Evolutionary conservation across 116 monocot species (phyloP), one percentile per base, ranked within the genome.

Genomic region (Posidonia oceanica): DNA sequence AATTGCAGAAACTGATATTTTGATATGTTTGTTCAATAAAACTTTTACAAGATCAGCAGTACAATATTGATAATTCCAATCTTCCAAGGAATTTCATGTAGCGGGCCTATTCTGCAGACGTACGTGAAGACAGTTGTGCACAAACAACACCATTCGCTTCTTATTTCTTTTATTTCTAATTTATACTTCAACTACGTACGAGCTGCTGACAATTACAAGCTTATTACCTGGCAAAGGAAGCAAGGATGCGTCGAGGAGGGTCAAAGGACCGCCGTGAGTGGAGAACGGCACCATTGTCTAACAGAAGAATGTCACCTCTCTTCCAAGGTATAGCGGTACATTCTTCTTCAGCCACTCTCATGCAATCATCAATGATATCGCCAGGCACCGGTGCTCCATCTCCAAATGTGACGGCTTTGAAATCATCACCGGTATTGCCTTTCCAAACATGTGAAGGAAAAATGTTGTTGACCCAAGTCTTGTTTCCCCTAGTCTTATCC

Each of bases 391-490:
- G 82, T 14, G 76, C 64, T 17, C 88, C 84, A 62, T 94, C 88
- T 62, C 94, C 94, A 57, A 87, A 48, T 7, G 89, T 55, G 79
- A 60, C 17, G 82, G 80, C 39, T 79, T 71, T n/a, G 14, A 73
- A 38, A 14, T 83, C 84, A 71, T 83, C 87, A 62, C 86, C 87
- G 52, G 79, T 77, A 22, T 72, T 64, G 65, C 89, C 89, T 51
- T 81, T 83, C 94, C 90, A 87, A 1, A 83, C 90, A 68, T 85
- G 87, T 29, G 85, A 83, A 38, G 90, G 85, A 0, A 94, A 87
- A 85, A 94, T 83, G 80, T 84, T 94, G 65, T 94, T 94, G 52
- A 87, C 85, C 94, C 94, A 94, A 77, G 87, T 82, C 65, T 83
- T 94, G 40, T 85, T 64, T 23, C 76, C 78, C 22, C 94, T 78